Evolutionary conservation across 192 early-diverging fungal genomes (phyloP).

Genomic region (Haplosporangium gracile): DNA sequence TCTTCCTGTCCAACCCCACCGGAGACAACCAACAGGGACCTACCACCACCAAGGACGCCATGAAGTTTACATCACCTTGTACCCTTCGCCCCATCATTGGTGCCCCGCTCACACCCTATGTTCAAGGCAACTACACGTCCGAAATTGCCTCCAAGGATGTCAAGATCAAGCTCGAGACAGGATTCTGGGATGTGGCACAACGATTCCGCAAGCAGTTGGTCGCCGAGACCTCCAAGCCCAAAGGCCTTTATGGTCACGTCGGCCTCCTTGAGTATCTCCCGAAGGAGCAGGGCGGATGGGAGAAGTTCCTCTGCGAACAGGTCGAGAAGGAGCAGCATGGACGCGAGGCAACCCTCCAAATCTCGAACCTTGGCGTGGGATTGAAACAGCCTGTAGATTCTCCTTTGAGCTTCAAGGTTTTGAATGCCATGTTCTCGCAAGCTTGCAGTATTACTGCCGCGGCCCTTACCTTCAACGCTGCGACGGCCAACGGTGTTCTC

Average conservation of each 20-base stretch:
- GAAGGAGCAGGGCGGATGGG: conserved; percentile 23
- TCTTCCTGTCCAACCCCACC: conserved; percentile 20
- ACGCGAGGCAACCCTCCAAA: conserved; percentile 18
- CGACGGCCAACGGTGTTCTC: conserved; percentile 34
- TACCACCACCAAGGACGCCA: conserved; percentile 28
- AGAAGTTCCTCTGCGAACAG: conserved; percentile 14
- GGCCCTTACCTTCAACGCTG: conserved; percentile 21
- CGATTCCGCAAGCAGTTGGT: conserved; percentile 16
- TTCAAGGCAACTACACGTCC: conserved; percentile 25
- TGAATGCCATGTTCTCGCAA: conserved; percentile 32
- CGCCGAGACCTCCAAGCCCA: conserved; percentile 1
- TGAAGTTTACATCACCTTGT: conserved; percentile 16
- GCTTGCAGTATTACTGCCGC: not conserved
- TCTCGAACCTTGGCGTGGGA: conserved; percentile 35
- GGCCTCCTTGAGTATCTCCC: conserved; percentile 31
- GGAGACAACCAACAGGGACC: not conserved
- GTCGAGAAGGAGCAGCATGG: conserved; percentile 40
- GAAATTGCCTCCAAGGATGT: conserved; percentile 24
- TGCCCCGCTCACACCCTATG: conserved; percentile 12
- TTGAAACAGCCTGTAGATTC: conserved; percentile 22
- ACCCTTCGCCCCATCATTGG: conserved; percentile 18
- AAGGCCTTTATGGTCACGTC: not conserved
- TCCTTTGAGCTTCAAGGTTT: conserved; percentile 8
- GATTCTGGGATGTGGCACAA: conserved; percentile 27
- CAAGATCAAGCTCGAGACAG: conserved; percentile 14